Evolutionary conservation across 352 stramenopile genomes (phyloP).

Genomic region (Plasmopara muralis): DNA sequence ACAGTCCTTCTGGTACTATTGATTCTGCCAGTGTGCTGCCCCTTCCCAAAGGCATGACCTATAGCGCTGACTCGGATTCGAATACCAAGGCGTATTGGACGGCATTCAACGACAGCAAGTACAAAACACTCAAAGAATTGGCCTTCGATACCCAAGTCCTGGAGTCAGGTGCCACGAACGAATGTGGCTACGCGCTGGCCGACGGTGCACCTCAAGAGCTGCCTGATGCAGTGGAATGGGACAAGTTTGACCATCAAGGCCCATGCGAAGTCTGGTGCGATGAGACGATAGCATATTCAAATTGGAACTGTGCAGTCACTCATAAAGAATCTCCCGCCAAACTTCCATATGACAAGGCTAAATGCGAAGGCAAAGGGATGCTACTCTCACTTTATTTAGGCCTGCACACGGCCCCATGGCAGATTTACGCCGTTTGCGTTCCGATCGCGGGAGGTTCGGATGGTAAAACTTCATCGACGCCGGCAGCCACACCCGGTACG

Average conservation of each 20-base stretch:
- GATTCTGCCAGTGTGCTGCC: constrained; percentile 17
- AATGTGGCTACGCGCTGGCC: constrained; percentile 29
- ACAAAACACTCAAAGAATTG: constrained; percentile 41
- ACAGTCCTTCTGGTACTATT: constrained; percentile 23
- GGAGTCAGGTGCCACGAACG: constrained; percentile 20
- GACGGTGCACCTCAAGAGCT: constrained; percentile 30
- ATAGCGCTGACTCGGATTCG: constrained; percentile 14
- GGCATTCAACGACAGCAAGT: constrained; percentile 33
- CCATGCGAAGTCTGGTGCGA: constrained; percentile 51
- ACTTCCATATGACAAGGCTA: constrained; percentile 17
- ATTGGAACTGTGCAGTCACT: constrained; percentile 36
- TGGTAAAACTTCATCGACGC: constrained; percentile 5
- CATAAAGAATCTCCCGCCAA: constrained; percentile 15
- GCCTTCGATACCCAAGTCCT: constrained; percentile 21
- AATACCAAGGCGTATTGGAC: constrained; percentile 31
- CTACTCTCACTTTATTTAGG: constrained; percentile 36
- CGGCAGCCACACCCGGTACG: constrained; percentile 3
- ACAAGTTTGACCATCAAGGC: constrained; percentile 26
- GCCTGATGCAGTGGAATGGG: constrained; percentile 25
- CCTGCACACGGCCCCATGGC: constrained; percentile 33
- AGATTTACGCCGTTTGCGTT: constrained; percentile 28
- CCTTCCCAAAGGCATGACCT: constrained; percentile 20
- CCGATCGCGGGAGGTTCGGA: constrained; percentile 14
- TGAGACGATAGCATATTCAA: constrained; percentile 26
- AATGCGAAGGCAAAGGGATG: constrained; percentile 13